Evolutionary conservation across 208 protist genomes (phyloP).

Genomic region (Sergeia podlipaevii): DNA sequence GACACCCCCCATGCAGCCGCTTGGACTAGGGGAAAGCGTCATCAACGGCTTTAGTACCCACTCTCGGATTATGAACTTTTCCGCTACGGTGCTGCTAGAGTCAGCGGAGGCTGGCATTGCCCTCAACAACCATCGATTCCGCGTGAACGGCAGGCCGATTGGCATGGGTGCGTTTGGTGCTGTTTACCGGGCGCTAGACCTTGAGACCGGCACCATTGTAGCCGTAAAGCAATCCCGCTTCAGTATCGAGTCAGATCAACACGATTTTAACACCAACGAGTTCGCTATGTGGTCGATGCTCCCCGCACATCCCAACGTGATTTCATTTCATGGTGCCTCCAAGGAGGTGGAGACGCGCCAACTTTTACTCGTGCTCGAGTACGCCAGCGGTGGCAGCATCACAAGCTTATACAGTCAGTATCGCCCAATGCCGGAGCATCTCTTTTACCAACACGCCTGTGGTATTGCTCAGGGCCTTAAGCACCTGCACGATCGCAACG

Average conservation of each 20-base stretch:
- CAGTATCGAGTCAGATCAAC: slow-evolving; percentile 20
- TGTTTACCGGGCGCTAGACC: slow-evolving; percentile 57
- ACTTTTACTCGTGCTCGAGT: slow-evolving; percentile 63
- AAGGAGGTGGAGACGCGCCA: slow-evolving; percentile 56
- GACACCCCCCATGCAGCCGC: too few species aligned
- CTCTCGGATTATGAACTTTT: slow-evolving; percentile 59
- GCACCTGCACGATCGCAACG: slow-evolving; percentile 65
- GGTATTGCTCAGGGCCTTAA: slow-evolving; percentile 62
- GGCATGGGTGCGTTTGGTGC: slow-evolving; percentile 65
- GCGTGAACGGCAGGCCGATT: slow-evolving; percentile 45
- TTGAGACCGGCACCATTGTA: slow-evolving; percentile 51
- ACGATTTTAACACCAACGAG: slow-evolving; percentile 46
- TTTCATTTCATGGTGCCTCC: slow-evolving; percentile 58
- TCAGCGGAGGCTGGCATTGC: slow-evolving; percentile 20
- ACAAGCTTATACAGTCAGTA: slow-evolving; percentile 45
- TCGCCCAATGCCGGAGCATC: slow-evolving; percentile 39
- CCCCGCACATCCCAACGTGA: slow-evolving; percentile 52
- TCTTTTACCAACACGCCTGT: slow-evolving; percentile 41
- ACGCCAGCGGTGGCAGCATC: slow-evolving; percentile 60
- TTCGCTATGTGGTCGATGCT: slow-evolving; percentile 60
- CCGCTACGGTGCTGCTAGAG: slow-evolving; percentile 42
- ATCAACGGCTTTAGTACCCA: too few species aligned
- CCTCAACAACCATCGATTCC: slow-evolving; percentile 43
- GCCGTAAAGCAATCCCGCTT: slow-evolving; percentile 69
- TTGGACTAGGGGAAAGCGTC: too few species aligned